phyloP scores from a whole-genome alignment of 139 green algal species.

The Chloropicon primus region DNA sequence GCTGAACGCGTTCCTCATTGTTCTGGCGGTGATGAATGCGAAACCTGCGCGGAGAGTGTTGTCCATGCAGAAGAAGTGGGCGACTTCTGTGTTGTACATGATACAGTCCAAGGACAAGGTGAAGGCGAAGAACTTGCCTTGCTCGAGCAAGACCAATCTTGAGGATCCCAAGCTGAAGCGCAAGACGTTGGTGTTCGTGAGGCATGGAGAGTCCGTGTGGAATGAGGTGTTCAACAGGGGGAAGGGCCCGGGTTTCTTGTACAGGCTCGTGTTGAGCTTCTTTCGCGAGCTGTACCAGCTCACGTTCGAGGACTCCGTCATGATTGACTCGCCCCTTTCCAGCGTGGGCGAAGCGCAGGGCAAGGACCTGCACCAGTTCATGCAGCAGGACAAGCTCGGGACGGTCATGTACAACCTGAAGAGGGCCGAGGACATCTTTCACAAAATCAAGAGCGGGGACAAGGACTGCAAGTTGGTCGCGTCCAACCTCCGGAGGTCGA shows the following conservation, averaged over 20 bases:
- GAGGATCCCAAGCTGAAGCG: neutral
- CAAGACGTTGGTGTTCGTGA: conserved; percentile 9
- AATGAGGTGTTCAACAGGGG: conserved; percentile 16
- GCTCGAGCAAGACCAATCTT: neutral
- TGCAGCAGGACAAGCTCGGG: neutral
- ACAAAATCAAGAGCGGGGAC: neutral
- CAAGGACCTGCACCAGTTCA: neutral
- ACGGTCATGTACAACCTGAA: neutral
- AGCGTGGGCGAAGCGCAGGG: neutral
- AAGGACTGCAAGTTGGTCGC: conserved; percentile 2
- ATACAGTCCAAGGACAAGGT: neutral
- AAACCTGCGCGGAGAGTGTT: neutral
- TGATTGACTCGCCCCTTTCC: conserved; percentile 9
- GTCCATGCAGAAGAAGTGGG: neutral
- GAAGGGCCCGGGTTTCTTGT: neutral
- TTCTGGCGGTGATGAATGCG: neutral
- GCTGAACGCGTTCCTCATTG: neutral
- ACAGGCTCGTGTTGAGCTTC: neutral
- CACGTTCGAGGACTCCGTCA: neutral
- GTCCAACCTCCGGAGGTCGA: conserved; percentile 8
- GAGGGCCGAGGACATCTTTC: neutral
- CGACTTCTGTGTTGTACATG: neutral
- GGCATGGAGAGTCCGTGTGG: conserved; percentile 14
- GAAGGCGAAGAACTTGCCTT: neutral
- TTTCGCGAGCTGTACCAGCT: conserved; percentile 4